Conservation (phyloP, 2,329 filamentous ascomycete genomes). For the Fusarium mangiferae region DNA sequence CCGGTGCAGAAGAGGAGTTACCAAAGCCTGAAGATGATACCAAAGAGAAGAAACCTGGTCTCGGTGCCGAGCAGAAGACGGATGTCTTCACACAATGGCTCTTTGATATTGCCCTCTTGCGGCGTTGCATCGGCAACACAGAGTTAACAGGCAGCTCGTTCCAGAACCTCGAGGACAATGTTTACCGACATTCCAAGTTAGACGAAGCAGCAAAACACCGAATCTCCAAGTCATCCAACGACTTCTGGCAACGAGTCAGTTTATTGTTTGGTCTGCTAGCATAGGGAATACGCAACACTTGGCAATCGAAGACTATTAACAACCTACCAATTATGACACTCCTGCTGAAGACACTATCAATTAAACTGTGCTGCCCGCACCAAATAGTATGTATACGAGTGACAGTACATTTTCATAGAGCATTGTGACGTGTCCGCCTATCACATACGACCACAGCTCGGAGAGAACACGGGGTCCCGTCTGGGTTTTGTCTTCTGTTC, state of each 20-base stretch:
- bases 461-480: constrained; percentile 12
- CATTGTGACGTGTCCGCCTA: background rate
- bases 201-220: constrained; percentile 62
- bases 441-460: constrained; percentile 14
- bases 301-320: background rate
- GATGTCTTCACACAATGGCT: constrained; percentile 69
- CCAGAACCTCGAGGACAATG: constrained; percentile 57
- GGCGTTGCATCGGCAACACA: constrained; percentile 54
- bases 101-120: constrained; percentile 67
- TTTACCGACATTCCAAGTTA: constrained; percentile 59
- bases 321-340: background rate
- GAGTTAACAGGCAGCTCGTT: constrained; percentile 46
- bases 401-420: background rate
- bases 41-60: background rate
- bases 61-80: constrained; percentile 44
- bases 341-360: background rate
- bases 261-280: constrained; percentile 83
- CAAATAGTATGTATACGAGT: background rate
- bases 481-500: too few species aligned
- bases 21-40: background rate
- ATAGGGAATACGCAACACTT: constrained; percentile 36
- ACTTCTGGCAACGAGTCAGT: constrained; percentile 86
- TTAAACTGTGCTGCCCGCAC: background rate
- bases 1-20: constrained; percentile 22
- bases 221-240: constrained; percentile 71